Evolutionary conservation across 352 stramenopile species (phyloP), one percentile per base, ranked within the genome.

Genomic region (Phytophthora tentaculata): DNA sequence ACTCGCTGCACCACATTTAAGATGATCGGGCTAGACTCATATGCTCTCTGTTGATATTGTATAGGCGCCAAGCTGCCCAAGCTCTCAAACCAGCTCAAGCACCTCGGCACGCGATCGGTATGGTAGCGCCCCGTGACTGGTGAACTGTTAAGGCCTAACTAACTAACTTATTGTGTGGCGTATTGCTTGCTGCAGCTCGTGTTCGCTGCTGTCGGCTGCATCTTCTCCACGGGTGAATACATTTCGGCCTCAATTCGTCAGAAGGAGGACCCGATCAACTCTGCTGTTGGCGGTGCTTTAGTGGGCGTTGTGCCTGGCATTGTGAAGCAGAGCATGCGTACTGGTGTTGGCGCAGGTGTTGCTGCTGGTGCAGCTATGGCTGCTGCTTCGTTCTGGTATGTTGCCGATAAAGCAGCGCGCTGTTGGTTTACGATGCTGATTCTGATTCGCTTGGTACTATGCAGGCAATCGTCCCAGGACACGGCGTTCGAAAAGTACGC

Each of bases 41-140:
- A 9, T 39, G 41, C 29, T 23, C 55, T 7, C 16, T 56, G 12
- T 37, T 49, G 22, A 35, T 23, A 9, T 62, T 1, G 47, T 44
- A 4, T 56, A 96, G 88, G 86, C 26, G 82, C 71, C 22, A 84
- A 93, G 71, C 73, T 96, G 54, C 89, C 89, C 29, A 95, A 92
- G 73, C 91, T 96, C 54, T 79, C 84, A 28, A 74, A 64, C 44
- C 89, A 96, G 71, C 72, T 95, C 37, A 92, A 91, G 72, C 81
- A 90, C 69, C 64, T 96, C n/a, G 89, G 86, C 37, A 69, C 67
- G 20, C 89, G 87, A 39, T 88, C 86, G 81, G 85, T 95, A 75
- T 4, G 28, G 74, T 41, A 13, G 12, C 49, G 28, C 14, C 9
- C 20, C n/a, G 9, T 43, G 20, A 48, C 5, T 53, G 41, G 19